Base-by-base conservation (phyloP, 2,329 filamentous ascomycete genomes). In the Periconia digitata region DNA sequence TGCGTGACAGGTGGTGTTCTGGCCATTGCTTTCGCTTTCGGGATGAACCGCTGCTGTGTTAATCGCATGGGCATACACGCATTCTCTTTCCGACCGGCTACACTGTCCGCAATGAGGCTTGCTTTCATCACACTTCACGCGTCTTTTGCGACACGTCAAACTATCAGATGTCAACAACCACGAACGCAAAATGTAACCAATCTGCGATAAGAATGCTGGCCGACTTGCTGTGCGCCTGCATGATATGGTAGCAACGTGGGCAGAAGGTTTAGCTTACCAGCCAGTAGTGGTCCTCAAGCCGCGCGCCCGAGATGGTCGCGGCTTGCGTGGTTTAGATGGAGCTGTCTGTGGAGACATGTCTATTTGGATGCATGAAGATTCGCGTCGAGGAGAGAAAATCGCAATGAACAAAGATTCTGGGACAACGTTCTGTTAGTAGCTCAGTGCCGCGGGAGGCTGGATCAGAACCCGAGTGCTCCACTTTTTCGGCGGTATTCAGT, bases 61-160 rank as follows among this genome's bases (percentile, higher is more conserved):
- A 27, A 41, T 54, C n/a, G 44, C 21, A 3, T 55, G 47, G 21
- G 54, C 66, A 58, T 75, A 76, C 13, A 70, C 55, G 54, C 75
- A 79, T 46, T 70, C 67, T 50, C 74, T 70, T 39, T 69, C 64
- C 35, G 70, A 72, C 54, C 76, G 77, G 15, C 65, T 58, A 59
- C 75, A 79, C 54, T 72, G 72, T 32, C 70, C 69, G 53, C 76
- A 78, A 24, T 67, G 59, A 13, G 74, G 76, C 51, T 71, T 74
- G 29, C 64, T 65, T 62, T 79, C 77, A 53, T 78, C 76, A 57
- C 77, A 80, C 63, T 80, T 80, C 58, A 79, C 76, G 50, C 78
- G 73, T 47, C 77, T 66, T 49, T 70, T 70, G 41, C 75, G 72
- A 55, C 76, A 78, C 13, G 73, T 75, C 38, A 74, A 60, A 53